A percentile compares a stretch with the other conserved stretches of the same genome.
Conservation (phyloP, 768 basidiomycete genomes). For the Ramaria rubella region DNA sequence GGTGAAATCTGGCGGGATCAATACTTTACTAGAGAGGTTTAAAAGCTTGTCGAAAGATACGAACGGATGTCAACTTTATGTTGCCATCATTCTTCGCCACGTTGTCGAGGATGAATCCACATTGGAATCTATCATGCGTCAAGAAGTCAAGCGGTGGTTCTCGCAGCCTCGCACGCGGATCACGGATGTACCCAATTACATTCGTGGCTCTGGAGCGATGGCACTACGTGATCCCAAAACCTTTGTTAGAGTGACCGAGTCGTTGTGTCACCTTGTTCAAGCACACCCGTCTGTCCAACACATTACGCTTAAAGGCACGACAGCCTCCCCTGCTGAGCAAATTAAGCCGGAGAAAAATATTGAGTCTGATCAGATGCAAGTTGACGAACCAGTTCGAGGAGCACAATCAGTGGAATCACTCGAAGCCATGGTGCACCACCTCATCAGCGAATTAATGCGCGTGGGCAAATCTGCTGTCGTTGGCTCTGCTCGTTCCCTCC, state of each 20-base stretch:
- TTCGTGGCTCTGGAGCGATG: constrained; percentile 69
- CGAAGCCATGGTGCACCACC: constrained; percentile 44
- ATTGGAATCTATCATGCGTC: constrained; percentile 68
- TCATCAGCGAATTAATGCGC: constrained; percentile 64
- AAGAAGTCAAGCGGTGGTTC: constrained; percentile 79
- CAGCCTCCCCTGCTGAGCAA: constrained; percentile 11
- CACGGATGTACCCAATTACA: constrained; percentile 64
- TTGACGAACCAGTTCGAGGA: constrained; percentile 32
- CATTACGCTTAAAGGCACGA: constrained; percentile 49
- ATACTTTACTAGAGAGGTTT: constrained; percentile 59
- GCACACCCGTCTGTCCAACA: constrained; percentile 54
- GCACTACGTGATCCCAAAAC: constrained; percentile 72
- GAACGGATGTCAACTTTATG: constrained; percentile 68
- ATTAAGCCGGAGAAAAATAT: constrained; percentile 16
- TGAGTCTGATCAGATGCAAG: constrained; percentile 47
- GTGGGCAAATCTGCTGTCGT: constrained; percentile 45
- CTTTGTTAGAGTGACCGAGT: constrained; percentile 69
- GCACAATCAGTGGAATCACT: constrained; percentile 29
- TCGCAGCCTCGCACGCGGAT: constrained; percentile 53
- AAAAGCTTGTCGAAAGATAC: constrained; percentile 48
- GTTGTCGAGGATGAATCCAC: constrained; percentile 69
- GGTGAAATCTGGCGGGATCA: constrained; percentile 57
- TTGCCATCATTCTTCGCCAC: constrained; percentile 87
- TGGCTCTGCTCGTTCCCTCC: constrained; percentile 13
- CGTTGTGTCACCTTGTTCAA: constrained; percentile 64